These are phyloP conservation scores for Phlebopus sp. DNA, from an alignment of 1,284 basidiomycete genomes.

Conservation along the genomic window DNA sequence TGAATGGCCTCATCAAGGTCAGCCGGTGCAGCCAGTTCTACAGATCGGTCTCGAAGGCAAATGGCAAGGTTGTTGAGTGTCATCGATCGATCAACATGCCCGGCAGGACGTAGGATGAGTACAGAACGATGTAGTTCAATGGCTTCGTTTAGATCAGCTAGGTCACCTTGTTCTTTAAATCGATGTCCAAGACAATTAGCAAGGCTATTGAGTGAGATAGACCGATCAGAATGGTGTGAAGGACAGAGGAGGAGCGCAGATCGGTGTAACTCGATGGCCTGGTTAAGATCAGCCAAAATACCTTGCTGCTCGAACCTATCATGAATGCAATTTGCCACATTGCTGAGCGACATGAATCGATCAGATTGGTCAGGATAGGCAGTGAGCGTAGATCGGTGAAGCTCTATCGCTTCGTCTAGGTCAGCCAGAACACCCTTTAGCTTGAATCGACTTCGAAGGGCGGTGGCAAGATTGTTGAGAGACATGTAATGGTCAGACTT, in stretches of 20 bases:
- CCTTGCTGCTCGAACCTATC: conserved; percentile 10
- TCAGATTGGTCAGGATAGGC: conserved; percentile 11
- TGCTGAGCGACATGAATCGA: conserved; percentile 1
- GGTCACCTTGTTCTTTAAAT: conserved; percentile 7
- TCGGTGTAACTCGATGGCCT: conserved; percentile 12
- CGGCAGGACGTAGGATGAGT: conserved; percentile 7
- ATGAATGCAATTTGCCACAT: conserved; percentile 12
- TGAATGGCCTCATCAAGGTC: conserved; percentile 4
- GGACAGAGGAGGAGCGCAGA: conserved; percentile 12
- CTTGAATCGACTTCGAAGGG: conserved; percentile 12
- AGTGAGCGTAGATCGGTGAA: conserved; percentile 10
- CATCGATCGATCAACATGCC: conserved; percentile 9
- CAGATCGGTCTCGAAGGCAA: background rate
- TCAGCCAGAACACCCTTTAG: conserved; percentile 9
- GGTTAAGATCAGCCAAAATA: conserved; percentile 13
- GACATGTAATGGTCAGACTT: no score
- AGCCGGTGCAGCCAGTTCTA: background rate
- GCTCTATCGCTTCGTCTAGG: conserved; percentile 15
- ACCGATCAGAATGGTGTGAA: conserved; percentile 10
- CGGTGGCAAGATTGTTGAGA: conserved; percentile 10
- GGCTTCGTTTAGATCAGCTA: conserved; percentile 14
- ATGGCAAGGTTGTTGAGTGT: conserved; percentile 14
- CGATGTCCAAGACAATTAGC: conserved; percentile 6
- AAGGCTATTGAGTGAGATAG: conserved; percentile 11
- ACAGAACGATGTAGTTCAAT: conserved; percentile 9